Evolutionary conservation across 352 stramenopile species (phyloP).

Genomic region (Globisporangium radiosum): DNA sequence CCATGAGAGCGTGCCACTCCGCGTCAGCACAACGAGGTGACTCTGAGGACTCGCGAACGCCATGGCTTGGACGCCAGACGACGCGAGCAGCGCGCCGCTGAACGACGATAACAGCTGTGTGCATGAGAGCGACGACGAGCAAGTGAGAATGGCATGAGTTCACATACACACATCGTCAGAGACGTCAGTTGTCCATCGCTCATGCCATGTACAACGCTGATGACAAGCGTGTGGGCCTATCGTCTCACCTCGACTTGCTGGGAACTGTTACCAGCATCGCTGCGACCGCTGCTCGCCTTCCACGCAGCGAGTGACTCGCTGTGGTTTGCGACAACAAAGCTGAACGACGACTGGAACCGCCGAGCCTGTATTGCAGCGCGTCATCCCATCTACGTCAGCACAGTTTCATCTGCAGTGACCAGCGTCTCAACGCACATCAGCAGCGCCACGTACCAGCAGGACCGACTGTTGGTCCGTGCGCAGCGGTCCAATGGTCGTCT

Average conservation of each 20-base stretch:
- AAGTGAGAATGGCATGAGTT: neutral
- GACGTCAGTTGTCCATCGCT: too few species aligned
- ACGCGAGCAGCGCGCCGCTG: neutral
- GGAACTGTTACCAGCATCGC: too few species aligned
- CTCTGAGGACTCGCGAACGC: neutral
- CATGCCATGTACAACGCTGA: too few species aligned
- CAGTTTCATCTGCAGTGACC: too few species aligned
- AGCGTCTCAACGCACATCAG: neutral
- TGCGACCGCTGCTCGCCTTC: neutral
- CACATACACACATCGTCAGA: too few species aligned
- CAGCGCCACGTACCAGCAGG: constrained; percentile 15
- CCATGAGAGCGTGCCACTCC: neutral
- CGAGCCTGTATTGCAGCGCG: constrained; percentile 3
- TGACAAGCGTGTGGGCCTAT: too few species aligned
- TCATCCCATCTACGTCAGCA: too few species aligned
- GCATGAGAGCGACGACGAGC: neutral
- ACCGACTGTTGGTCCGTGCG: constrained; percentile 12
- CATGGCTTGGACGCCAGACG: neutral
- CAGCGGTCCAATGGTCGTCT: constrained; percentile 12
- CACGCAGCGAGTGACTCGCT: constrained; percentile 4
- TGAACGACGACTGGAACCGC: constrained; percentile 11
- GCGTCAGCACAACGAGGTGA: neutral
- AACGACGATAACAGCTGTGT: neutral
- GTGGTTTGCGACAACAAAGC: constrained; percentile 12
- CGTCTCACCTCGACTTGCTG: too few species aligned